Conservation (phyloP, 257 asterid species). For the Knoxia roxburghii region DNA sequence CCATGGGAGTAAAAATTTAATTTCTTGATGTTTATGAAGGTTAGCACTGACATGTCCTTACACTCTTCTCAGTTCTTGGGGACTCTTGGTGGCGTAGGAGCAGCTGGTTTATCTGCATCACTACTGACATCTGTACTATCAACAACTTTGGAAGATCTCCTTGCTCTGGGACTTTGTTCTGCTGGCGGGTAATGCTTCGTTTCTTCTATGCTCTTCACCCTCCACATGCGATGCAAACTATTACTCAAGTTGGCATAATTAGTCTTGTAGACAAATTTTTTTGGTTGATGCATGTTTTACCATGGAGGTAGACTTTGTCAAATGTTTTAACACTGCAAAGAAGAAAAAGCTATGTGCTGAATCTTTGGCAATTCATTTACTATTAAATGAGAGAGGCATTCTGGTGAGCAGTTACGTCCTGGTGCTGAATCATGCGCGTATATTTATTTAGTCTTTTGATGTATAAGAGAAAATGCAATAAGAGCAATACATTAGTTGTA, state of each 20-base stretch:
- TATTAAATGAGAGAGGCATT: neutral
- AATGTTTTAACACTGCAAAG: neutral
- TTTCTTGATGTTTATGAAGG: neutral
- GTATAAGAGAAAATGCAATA: too few species aligned
- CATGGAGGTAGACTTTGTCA: neutral
- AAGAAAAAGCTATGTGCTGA: neutral
- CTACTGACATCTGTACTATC: slow-evolving; percentile 87
- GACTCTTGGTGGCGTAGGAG: slow-evolving; percentile 86
- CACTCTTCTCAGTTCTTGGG: slow-evolving; percentile 60
- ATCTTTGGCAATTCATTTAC: neutral
- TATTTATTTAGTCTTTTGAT: too few species aligned
- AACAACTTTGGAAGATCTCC: slow-evolving; percentile 83
- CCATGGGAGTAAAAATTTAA: neutral
- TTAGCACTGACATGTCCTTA: slow-evolving; percentile 16
- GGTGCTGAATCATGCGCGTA: too few species aligned
- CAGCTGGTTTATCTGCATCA: slow-evolving; percentile 93
- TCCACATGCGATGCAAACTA: neutral
- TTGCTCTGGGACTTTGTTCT: slow-evolving; percentile 93
- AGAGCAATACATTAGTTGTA: too few species aligned
- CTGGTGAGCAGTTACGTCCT: neutral
- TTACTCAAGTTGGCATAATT: neutral
- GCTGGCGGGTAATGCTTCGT: slow-evolving; percentile 74
- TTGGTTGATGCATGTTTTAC: neutral
- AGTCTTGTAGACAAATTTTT: neutral
- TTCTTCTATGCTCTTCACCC: slow-evolving; percentile 8